A percentile compares a stretch with the other conserved stretches of the same genome.
Evolutionary conservation across 2,329 filamentous ascomycete genomes (phyloP).

Genomic region (Clarireedia hainanense): DNA sequence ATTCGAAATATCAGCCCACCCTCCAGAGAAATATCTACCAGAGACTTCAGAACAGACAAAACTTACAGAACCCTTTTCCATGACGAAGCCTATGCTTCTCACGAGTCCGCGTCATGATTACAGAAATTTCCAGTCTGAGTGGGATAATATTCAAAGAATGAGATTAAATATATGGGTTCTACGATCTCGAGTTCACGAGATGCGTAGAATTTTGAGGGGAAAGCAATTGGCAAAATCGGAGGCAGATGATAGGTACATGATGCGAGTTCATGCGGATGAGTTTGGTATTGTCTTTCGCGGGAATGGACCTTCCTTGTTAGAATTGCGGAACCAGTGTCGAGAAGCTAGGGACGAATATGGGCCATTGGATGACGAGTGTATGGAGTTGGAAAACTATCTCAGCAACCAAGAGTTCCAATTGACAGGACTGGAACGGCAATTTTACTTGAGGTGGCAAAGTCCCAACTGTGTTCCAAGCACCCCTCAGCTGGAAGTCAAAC

Average conservation of each 20-base stretch:
- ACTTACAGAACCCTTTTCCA: too few relatives aligned
- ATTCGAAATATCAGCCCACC: too few relatives aligned
- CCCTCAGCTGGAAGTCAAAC: background rate
- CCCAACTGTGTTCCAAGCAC: background rate
- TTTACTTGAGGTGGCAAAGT: conserved; percentile 1
- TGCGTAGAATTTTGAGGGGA: background rate
- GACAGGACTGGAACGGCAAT: conserved; percentile 6
- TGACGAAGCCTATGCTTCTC: too few relatives aligned
- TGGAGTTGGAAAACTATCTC: conserved; percentile 15
- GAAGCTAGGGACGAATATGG: conserved; percentile 15
- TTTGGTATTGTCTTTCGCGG: background rate
- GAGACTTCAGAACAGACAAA: too few relatives aligned
- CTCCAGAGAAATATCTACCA: too few relatives aligned
- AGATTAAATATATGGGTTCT: too few relatives aligned
- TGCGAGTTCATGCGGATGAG: background rate
- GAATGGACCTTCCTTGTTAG: background rate
- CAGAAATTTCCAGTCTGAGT: too few relatives aligned
- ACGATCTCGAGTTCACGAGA: too few relatives aligned
- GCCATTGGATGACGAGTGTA: conserved; percentile 18
- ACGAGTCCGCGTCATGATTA: too few relatives aligned
- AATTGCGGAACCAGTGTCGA: conserved; percentile 10
- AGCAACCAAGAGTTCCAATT: conserved; percentile 12
- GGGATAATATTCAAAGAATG: too few relatives aligned
- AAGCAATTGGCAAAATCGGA: conserved; percentile 6
- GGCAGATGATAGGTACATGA: conserved; percentile 11